Evolutionary conservation across 164 flowering plant genomes (phyloP).

Genomic region (Vitis amurensis): DNA sequence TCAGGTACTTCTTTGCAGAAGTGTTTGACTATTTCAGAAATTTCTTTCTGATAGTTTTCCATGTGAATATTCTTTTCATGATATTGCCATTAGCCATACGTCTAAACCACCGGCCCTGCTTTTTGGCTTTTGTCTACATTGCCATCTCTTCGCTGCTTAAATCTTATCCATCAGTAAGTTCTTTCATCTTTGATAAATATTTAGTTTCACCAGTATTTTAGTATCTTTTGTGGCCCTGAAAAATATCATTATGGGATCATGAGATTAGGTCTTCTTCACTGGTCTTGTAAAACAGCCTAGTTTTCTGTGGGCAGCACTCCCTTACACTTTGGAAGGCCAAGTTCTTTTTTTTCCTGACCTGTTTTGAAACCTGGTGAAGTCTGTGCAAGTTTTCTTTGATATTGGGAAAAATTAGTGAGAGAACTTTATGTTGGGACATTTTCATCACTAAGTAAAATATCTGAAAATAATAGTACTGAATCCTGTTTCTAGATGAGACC

Average conservation of each 20-base stretch:
- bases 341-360: background rate
- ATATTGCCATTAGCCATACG: constrained; percentile 85
- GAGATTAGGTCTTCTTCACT: no score
- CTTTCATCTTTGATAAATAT: constrained; percentile 2
- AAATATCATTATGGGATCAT: no score
- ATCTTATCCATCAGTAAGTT: constrained; percentile 94
- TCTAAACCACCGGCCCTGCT: constrained; percentile 87
- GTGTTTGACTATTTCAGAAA: constrained; percentile 89
- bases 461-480: no score
- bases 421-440: no score
- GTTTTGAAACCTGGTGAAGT: background rate
- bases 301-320: background rate
- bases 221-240: background rate
- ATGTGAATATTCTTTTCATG: constrained; percentile 85
- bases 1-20: constrained; percentile 99
- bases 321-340: background rate
- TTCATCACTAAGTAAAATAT: no score
- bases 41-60: constrained; percentile 88
- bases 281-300: background rate
- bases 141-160: constrained; percentile 88
- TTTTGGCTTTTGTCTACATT: constrained; percentile 82
- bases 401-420: background rate
- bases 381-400: background rate
- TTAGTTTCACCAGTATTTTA: constrained; percentile 1
- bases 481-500: no score